Evolutionary conservation across 148 eudicot species (phyloP), one percentile per base, ranked within the genome.

Genomic region (Pouteria glomerata): DNA sequence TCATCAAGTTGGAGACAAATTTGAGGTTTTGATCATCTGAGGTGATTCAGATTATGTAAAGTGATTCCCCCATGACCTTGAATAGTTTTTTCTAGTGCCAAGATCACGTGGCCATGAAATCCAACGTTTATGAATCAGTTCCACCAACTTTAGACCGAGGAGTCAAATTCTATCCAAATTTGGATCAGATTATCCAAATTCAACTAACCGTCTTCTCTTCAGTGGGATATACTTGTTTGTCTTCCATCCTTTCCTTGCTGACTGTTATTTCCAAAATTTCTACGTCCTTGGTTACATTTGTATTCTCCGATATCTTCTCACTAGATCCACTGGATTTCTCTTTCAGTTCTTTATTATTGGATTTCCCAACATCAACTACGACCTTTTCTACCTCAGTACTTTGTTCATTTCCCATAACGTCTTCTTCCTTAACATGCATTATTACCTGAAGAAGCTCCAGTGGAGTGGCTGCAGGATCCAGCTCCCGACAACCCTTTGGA

Each of bases 391-490:
- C 60, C 71, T 51, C 29, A 21, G 1, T 19, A 44, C 64, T 72
- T 55, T 67, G 74, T 35, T 79, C 78, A 31, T 70, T 68, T 63
- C 69, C 68, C 52, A 37, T 60, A 68, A 71, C 44, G 50, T 81
- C 78, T 74, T 69, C 80, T 50, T 71, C 80, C 37, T 56, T 69
- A 8, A 30, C 75, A 78, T 78, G 85, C 30, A 47, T 71, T 66
- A 90, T 81, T 29, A 82, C 84, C 45, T 72, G 77, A 42, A 90
- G 87, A 66, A 82, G 81, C 35, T 90, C 89, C 3, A 71, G 27
- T 50, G 91, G 96, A 35, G 78, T 80, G 23, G 91, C 96, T 58
- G 96, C 92, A 21, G 96, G 96, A 71, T 90, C 96, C 67, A 90
- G 77, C 80, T 90, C 96, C 47, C 76, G 70, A 57, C 90, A 90